Base-by-base conservation (phyloP, 2,329 filamentous ascomycete genomes). In the Teratosphaeria gauchensis region DNA sequence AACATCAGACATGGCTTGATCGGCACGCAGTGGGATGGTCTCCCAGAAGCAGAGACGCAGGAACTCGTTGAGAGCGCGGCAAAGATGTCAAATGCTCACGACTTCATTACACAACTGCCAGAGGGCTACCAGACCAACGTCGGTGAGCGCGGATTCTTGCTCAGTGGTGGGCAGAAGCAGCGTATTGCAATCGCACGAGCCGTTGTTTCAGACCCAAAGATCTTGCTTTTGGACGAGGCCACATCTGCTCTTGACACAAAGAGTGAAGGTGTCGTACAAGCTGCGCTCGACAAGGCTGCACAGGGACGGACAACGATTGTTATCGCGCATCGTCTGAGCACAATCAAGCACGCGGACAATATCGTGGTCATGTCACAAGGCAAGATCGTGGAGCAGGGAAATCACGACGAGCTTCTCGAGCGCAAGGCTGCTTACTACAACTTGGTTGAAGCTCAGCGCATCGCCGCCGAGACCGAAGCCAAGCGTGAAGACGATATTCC, bases 231-330 rank as follows among this genome's bases (percentile, higher is more conserved):
- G 4, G 94, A 99, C 64, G 94, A 99, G 73, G 94, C 94, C 4
- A 99, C 94, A 0, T 94, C 89, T 42, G 91, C 91, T 3, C 81
- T 99, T 0, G 94, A 99, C 69, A 96, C 92, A 24, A 92, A 94
- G 70, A 95, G 90, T 0, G 94, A 99, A 75, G 91, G 90, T 53
- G 88, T 95, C 9, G 92, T 99, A 1, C 94, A 97, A 73, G 90
- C 90, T 51, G 94, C 94, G 19, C 81, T 99, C 8, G 92, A 97
- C 67, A 87, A 84, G 55, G 94, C 92, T 30, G 83, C 91, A 1
- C 82, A 88, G 63, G 92, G 92, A 28, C 84, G 94, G 57, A 99
- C 94, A 0, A 97, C 94, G 1, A 96, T 97, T 66, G 89, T 92
- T 6, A 97, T 99, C 73, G 94, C 94, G 51, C 94, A 99, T 76